A percentile compares a stretch with the other conserved stretches of the same genome.
These are phyloP conservation scores for Agrostemma githago DNA, from an alignment of 148 eudicot genomes.

Conservation along the genomic window DNA sequence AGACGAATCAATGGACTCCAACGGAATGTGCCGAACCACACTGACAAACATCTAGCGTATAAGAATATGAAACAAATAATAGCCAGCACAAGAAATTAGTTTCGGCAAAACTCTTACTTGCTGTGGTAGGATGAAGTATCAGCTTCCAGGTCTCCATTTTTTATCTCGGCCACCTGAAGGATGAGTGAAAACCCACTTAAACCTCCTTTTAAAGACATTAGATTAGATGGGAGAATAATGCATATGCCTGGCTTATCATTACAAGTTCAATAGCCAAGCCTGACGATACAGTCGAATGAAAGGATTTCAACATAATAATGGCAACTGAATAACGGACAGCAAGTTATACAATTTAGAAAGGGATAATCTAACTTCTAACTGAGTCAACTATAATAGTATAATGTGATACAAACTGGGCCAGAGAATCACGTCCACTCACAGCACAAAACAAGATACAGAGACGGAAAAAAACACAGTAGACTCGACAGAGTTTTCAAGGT, in stretches of 20 bases:
- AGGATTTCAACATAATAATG: conserved; percentile 1
- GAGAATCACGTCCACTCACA: not conserved
- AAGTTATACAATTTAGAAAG: not conserved
- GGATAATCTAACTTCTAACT: not conserved
- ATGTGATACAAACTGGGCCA: not conserved
- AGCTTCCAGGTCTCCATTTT: conserved; percentile 50
- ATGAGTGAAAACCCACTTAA: conserved; percentile 8
- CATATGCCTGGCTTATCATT: not conserved
- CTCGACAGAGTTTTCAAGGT: not conserved
- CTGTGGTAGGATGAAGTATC: conserved; percentile 94
- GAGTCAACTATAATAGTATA: not conserved
- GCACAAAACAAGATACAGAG: not conserved
- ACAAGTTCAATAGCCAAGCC: conserved; percentile 1
- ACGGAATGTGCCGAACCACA: conserved; percentile 58
- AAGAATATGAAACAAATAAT: conserved; percentile 11
- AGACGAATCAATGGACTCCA: conserved; percentile 88
- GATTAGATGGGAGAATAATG: not conserved
- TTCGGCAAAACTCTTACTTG: conserved; percentile 48
- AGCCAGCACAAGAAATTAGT: not conserved
- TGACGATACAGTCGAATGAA: not conserved
- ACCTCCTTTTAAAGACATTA: not conserved
- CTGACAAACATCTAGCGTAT: conserved; percentile 33
- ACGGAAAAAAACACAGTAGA: not conserved
- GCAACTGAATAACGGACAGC: not conserved
- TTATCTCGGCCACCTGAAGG: conserved; percentile 58